Base-by-base conservation (phyloP, 768 basidiomycete genomes). In the Pulveroboletus sp. region DNA sequence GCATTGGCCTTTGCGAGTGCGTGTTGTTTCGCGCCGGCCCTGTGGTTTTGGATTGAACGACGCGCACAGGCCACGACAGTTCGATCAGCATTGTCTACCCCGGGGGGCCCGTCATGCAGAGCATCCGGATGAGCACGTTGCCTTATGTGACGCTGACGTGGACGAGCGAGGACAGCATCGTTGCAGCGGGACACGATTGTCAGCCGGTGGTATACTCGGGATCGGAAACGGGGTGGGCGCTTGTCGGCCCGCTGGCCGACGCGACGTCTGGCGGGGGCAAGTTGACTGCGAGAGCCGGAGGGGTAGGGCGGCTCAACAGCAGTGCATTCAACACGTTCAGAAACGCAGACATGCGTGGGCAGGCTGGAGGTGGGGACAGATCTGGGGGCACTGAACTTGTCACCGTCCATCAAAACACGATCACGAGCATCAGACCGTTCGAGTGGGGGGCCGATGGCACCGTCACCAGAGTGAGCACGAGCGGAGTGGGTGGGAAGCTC, bases 361-460 rank as follows among this genome's bases (percentile, higher is more conserved):
- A 66, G 8, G 62, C 69, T 6, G 64, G 65, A 7, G 61, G 64
- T 2, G 67, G 62, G 10, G 70, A 71, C 0, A 58, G 61, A 1
- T 57, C 69, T 4, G 64, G 68, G 5, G 83, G 87, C 61, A 89
- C 88, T 4, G 90, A 94, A 64, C 71, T 95, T 44, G 72, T 79
- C 61, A 98, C 96, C 13, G 79, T 96, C 43, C 96, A 98, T 65
- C 96, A 98, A 77, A 99, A 99, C 73, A 96, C 94, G 31, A 96
- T 99, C 70, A 97, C 93, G n/a, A 85, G 77, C 57, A 76, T 98
- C 34, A 74, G 93, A 49, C 73, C 89, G 23, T 96, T 89, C 61
- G 85, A 85, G 53, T 46, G 45, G 50, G 73, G 71, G 2, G 56
- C 61, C 4, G 76, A 74, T 12, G 84, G 81, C 0, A 70, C 72